phyloP scores from a whole-genome alignment of 495 filamentous ascomycete genomes.

The Apodospora peruviana region DNA sequence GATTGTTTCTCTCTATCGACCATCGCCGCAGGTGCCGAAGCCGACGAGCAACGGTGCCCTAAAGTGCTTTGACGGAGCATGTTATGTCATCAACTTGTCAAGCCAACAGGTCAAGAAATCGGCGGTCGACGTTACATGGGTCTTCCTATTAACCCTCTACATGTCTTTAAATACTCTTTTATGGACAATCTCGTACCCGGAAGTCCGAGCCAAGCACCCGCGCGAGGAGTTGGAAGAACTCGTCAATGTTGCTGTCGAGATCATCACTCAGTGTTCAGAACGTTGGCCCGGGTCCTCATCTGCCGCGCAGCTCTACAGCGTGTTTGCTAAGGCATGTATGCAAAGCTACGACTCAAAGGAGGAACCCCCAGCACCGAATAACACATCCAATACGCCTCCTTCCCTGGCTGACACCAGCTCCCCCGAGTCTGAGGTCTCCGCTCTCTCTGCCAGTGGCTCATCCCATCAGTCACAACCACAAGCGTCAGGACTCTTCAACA shows the following conservation, averaged over 20 bases:
- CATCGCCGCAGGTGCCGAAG: conserved; percentile 83
- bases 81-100: conserved; percentile 72
- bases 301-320: conserved; percentile 73
- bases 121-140: conserved; percentile 83
- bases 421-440: conserved; percentile 28
- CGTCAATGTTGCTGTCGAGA: conserved; percentile 65
- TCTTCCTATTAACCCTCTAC: conserved; percentile 81
- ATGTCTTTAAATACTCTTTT: conserved; percentile 82
- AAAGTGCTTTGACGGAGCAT: conserved; percentile 74
- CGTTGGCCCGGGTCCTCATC: conserved; percentile 85
- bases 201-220: conserved; percentile 63
- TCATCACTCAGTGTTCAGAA: conserved; percentile 66
- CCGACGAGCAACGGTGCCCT: conserved; percentile 68
- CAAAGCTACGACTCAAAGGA: conserved; percentile 70
- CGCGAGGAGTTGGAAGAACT: conserved; percentile 67
- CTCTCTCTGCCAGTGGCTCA: conserved; percentile 17
- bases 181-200: conserved; percentile 80
- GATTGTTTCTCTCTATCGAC: conserved; percentile 75
- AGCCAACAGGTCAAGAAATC: conserved; percentile 66
- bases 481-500: conserved; percentile 21
- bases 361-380: conserved; percentile 43
- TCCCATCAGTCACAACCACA: conserved; percentile 15
- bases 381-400: conserved; percentile 60
- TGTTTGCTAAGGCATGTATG: conserved; percentile 74
- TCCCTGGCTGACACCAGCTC: conserved; percentile 40